Evolutionary conservation across 768 basidiomycete genomes (phyloP), one percentile per base, ranked within the genome.

Genomic region (Dioszegia aurantiaca): DNA sequence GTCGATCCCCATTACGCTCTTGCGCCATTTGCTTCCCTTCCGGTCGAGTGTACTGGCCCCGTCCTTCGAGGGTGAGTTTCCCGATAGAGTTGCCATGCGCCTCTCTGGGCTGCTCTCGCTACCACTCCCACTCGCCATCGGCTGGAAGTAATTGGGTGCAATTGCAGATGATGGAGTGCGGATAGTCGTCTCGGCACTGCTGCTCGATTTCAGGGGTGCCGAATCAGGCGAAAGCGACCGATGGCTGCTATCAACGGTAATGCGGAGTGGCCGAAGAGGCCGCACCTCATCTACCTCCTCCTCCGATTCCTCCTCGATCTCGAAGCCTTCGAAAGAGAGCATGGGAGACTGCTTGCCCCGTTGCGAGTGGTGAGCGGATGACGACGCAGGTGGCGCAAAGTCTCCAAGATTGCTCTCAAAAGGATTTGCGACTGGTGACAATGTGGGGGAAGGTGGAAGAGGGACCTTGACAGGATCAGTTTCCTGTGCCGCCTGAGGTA

Each of bases 1-100:
- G 12, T 60, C 66, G 11, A 73, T 31, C 16, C 55, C 56, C 61
- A 68, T 68, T 4, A 73, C 59, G 23, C 68, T 70, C 49, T 66
- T 64, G 4, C 66, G 42, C 62, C 62, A 67, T 19, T 59, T 61
- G 27, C 55, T 58, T 30, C 56, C 54, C 46, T 59, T 62, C 23
- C 62, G 21, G 10, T 40, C 47, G 19, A 60, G 24, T 4, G 19
- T 33, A 19, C 51, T 27, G 5, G 28, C 28, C 2, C 47, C 39
- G 8, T 45, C 56, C 24, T 57, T 57, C 21, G 47, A 39, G 11
- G 56, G 56, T 21, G 45, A 45, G 36, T 39, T 52, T 8, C 41
- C 46, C 19, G 40, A 46, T 28, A 45, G 36, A 27, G 31, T 12
- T 30, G 30, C 14, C 17, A 6, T 31, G 2, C 3, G 5, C 23